phyloP scores from a whole-genome alignment of 1,139 yeast genomes.

The Debaryomyces singareniensis region DNA sequence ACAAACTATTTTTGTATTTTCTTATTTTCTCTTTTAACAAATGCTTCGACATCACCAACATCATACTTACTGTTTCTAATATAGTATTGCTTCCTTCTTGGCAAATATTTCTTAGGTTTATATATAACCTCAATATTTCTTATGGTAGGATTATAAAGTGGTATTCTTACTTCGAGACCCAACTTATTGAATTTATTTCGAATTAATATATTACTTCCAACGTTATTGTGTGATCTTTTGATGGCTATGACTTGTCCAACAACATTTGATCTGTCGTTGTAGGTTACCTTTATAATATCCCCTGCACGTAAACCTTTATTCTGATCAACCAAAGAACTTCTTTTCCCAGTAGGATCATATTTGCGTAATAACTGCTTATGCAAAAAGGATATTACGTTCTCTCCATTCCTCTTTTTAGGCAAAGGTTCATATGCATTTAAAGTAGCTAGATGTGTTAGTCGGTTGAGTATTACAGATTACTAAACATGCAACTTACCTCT shows the following conservation, averaged over 20 bases:
- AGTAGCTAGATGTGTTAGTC: constrained; percentile 12
- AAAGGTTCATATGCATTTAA: constrained; percentile 49
- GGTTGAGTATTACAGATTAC: neutral
- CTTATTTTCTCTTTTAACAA: constrained; percentile 24
- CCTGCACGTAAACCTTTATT: constrained; percentile 64
- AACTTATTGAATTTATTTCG: constrained; percentile 74
- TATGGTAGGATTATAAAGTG: constrained; percentile 71
- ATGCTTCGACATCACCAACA: constrained; percentile 66
- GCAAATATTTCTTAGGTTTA: constrained; percentile 63
- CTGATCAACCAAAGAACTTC: constrained; percentile 54
- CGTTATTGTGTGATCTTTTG: constrained; percentile 52
- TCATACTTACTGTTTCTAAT: constrained; percentile 80
- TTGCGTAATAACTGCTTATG: constrained; percentile 45
- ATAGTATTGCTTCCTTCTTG: constrained; percentile 79
- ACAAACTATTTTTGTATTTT: neutral
- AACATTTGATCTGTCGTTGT: constrained; percentile 61
- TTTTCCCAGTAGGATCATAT: constrained; percentile 70
- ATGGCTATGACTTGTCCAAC: constrained; percentile 74
- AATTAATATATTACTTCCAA: constrained; percentile 66
- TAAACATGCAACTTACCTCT: neutral
- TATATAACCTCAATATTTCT: constrained; percentile 68
- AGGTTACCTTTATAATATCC: constrained; percentile 73
- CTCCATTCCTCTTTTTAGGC: constrained; percentile 46
- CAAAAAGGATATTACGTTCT: constrained; percentile 40
- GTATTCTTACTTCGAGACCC: constrained; percentile 77